phyloP scores from a whole-genome alignment of 495 filamentous ascomycete genomes.

The Penicillium verhagenii region DNA sequence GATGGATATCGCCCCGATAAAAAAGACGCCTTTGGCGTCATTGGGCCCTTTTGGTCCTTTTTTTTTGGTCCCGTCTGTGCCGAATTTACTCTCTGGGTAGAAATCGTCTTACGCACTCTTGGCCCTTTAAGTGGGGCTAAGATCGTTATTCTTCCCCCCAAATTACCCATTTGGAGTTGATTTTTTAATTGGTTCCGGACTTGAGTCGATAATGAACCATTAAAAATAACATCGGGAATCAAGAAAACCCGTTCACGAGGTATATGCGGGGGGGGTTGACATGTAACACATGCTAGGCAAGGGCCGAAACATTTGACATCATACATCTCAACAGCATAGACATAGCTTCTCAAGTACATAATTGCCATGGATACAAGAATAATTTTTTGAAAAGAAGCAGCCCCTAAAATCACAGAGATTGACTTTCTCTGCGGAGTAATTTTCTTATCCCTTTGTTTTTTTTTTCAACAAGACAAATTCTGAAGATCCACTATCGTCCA shows the following conservation, averaged over 20 bases:
- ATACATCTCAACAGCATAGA: background rate
- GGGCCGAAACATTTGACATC: background rate
- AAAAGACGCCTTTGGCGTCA: background rate
- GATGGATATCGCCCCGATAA: too few relatives aligned
- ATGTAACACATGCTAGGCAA: slow-evolving; percentile 3
- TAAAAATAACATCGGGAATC: background rate
- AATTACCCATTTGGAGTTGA: too few relatives aligned
- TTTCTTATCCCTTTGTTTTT: too few relatives aligned
- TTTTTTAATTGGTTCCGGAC: background rate
- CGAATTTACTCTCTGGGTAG: background rate
- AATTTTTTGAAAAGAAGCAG: too few relatives aligned
- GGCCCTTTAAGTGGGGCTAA: slow-evolving; percentile 1
- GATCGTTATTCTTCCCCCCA: background rate
- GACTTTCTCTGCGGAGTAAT: too few relatives aligned
- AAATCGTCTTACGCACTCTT: slow-evolving; percentile 4
- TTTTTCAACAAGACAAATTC: too few relatives aligned
- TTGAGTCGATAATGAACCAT: background rate
- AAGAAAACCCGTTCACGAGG: background rate
- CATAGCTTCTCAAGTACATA: background rate
- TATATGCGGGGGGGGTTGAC: slow-evolving; percentile 1
- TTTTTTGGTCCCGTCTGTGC: background rate
- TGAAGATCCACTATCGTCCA: background rate
- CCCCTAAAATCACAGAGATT: too few relatives aligned
- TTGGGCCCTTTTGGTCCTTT: background rate
- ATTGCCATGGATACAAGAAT: background rate